Conservation (phyloP, 352 stramenopile species). For the Aphanomyces euteiches region DNA sequence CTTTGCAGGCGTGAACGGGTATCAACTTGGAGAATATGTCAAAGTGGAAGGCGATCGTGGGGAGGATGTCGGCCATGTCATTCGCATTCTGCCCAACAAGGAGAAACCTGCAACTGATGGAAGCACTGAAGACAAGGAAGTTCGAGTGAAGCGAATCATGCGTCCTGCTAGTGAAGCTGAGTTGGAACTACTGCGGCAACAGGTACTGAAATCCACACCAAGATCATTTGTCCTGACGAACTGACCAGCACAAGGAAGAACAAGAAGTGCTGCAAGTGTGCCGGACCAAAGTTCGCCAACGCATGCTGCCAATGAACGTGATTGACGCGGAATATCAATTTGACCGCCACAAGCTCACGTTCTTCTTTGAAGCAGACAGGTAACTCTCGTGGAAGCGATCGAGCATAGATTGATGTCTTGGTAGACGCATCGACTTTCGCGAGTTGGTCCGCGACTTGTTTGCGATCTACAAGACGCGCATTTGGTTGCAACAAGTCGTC, state of each 20-base stretch:
- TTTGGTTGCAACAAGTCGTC: slow-evolving; percentile 85
- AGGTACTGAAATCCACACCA: slow-evolving; percentile 43
- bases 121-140: slow-evolving; percentile 19
- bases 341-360: slow-evolving; percentile 87
- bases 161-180: slow-evolving; percentile 68
- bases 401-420: neutral
- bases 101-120: slow-evolving; percentile 34
- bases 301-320: slow-evolving; percentile 62
- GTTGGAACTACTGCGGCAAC: slow-evolving; percentile 15
- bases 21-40: slow-evolving; percentile 81
- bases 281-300: slow-evolving; percentile 60
- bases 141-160: slow-evolving; percentile 60
- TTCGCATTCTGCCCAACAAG: slow-evolving; percentile 50
- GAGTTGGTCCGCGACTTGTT: slow-evolving; percentile 88
- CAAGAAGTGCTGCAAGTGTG: slow-evolving; percentile 66
- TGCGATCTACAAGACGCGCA: slow-evolving; percentile 88
- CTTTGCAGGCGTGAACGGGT: slow-evolving; percentile 42
- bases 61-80: slow-evolving; percentile 83
- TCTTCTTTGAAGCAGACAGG: slow-evolving; percentile 85
- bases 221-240: slow-evolving; percentile 36
- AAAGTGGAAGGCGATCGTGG: slow-evolving; percentile 86
- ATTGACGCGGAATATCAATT: slow-evolving; percentile 90
- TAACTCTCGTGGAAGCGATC: slow-evolving; percentile 20
- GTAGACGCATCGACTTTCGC: slow-evolving; percentile 80
- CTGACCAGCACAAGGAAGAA: slow-evolving; percentile 30